These are phyloP conservation scores for Leccinum sublutescens DNA, from an alignment of 768 basidiomycete species.

Conservation along the genomic window DNA sequence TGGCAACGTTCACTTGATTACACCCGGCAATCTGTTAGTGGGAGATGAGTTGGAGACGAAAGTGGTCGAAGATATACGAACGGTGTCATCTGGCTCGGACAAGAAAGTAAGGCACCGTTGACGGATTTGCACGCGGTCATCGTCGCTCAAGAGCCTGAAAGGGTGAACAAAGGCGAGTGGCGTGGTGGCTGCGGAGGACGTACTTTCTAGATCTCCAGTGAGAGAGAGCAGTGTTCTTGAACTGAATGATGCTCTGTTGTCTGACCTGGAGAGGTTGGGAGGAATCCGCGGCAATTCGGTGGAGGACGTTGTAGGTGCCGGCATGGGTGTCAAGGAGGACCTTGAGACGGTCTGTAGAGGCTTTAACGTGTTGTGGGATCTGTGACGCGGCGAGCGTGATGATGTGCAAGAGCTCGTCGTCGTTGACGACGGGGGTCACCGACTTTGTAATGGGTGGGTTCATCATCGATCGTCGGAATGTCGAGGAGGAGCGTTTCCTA, in stretches of 20 bases:
- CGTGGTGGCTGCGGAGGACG: constrained; percentile 17
- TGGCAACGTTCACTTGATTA: constrained; percentile 71
- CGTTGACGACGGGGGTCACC: constrained; percentile 42
- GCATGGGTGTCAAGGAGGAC: constrained; percentile 58
- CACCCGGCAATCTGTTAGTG: constrained; percentile 62
- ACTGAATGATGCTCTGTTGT: constrained; percentile 82
- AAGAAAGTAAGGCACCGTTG: constrained; percentile 62
- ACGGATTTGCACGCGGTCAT: constrained; percentile 66
- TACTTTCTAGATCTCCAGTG: constrained; percentile 84
- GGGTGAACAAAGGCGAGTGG: constrained; percentile 13
- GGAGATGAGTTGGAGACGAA: constrained; percentile 5
- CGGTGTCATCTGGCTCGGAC: constrained; percentile 72
- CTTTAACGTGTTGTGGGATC: constrained; percentile 49
- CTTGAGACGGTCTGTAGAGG: constrained; percentile 61
- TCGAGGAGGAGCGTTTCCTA: not conserved
- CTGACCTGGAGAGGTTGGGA: constrained; percentile 64
- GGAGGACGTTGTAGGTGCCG: constrained; percentile 69
- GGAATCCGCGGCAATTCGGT: constrained; percentile 66
- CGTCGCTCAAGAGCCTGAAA: constrained; percentile 62
- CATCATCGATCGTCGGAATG: constrained; percentile 23
- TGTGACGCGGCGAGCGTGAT: constrained; percentile 72
- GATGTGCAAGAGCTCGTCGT: constrained; percentile 64
- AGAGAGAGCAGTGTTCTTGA: constrained; percentile 73
- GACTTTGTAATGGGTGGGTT: constrained; percentile 9
- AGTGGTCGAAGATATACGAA: constrained; percentile 39